Percentiles rank a stretch among this genome's conserved stretches.
Conservation (phyloP, 1,139 yeast species). For the Scheffersomyces insectosa region DNA sequence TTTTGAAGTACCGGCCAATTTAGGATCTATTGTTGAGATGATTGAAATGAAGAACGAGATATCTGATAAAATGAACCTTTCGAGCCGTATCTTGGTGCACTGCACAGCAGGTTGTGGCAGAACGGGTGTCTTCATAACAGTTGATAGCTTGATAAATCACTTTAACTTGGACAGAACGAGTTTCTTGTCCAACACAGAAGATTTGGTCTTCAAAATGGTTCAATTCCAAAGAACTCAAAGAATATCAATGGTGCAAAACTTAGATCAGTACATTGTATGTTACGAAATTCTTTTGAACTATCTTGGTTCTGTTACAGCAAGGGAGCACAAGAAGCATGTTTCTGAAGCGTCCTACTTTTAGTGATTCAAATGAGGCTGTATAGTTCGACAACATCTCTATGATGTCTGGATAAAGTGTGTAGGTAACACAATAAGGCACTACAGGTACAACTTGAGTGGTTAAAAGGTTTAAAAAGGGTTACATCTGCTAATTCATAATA, state of each 20-base stretch:
- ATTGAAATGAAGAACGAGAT: slow-evolving; percentile 46
- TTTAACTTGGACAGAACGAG: slow-evolving; percentile 6
- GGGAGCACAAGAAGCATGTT: too few relatives aligned
- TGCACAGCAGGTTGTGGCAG: slow-evolving; percentile 21
- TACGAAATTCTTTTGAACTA: slow-evolving; percentile 40
- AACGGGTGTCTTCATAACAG: slow-evolving; percentile 19
- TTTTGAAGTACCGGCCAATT: slow-evolving; percentile 64
- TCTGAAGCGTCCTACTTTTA: too few relatives aligned
- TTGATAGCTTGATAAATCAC: slow-evolving; percentile 15
- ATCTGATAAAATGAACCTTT: slow-evolving; percentile 15
- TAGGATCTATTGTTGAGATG: slow-evolving; percentile 53
- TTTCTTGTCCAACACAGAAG: slow-evolving; percentile 12
- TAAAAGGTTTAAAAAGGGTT: too few relatives aligned
- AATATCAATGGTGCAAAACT: slow-evolving; percentile 48
- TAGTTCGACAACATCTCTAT: too few relatives aligned
- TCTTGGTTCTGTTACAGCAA: neutral
- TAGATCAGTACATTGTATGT: slow-evolving; percentile 45
- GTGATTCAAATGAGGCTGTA: too few relatives aligned
- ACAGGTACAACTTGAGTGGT: too few relatives aligned
- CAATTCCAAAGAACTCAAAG: slow-evolving; percentile 45
- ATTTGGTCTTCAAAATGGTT: slow-evolving; percentile 34
- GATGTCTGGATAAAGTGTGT: too few relatives aligned
- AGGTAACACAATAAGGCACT: too few relatives aligned
- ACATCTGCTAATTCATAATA: too few relatives aligned
- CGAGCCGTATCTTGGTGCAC: slow-evolving; percentile 29